Conservation (phyloP, 78 protist genomes). For the Dictyostelium intermedium region DNA sequence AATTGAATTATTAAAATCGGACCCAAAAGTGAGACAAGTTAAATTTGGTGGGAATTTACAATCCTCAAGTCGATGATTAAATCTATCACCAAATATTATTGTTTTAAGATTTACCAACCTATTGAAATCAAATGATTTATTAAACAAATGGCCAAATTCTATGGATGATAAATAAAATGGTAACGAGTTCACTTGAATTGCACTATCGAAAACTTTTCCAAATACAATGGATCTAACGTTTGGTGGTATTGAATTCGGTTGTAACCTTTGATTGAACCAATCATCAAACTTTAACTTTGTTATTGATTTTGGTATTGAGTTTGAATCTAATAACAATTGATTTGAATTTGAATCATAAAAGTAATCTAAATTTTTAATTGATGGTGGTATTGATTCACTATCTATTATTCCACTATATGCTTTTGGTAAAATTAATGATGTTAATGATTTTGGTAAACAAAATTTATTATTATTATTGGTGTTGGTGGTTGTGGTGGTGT, state of each 20-base stretch:
- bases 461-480: no score
- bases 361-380: background rate
- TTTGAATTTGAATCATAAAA: background rate
- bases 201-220: background rate
- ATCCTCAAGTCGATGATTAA: background rate
- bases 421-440: background rate
- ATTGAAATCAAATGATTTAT: background rate
- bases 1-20: background rate
- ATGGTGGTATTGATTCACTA: background rate
- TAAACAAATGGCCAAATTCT: background rate
- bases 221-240: background rate
- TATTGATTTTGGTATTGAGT: background rate
- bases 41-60: background rate
- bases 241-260: background rate
- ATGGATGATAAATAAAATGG: background rate
- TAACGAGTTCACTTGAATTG: background rate
- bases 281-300: background rate
- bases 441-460: background rate
- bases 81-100: background rate
- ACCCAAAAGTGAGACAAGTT: background rate
- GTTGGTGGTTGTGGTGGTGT: no score
- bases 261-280: background rate
- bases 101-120: background rate
- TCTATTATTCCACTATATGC: background rate
- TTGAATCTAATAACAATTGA: background rate